Conservation (phyloP, 257 asterid genomes). For the Phtheirospermum japonicum region DNA sequence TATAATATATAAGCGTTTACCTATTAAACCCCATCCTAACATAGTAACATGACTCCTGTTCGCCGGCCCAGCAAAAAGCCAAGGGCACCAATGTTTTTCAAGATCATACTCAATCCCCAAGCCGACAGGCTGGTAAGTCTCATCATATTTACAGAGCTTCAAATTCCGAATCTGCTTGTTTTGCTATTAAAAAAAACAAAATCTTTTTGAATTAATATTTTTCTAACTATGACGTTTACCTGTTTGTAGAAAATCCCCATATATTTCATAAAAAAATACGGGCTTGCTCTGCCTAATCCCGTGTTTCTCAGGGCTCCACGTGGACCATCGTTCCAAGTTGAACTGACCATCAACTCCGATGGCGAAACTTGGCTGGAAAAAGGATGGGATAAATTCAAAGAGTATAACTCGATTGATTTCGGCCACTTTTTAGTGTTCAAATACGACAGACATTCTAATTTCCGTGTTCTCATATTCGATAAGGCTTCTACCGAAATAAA, state of each 20-base stretch:
- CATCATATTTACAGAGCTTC: background rate
- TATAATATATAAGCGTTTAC: too few relatives aligned
- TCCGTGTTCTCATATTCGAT: background rate
- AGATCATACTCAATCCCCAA: background rate
- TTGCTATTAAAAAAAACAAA: too few relatives aligned
- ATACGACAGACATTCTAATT: background rate
- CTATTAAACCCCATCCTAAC: too few relatives aligned
- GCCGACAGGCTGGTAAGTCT: background rate
- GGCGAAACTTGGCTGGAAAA: constrained; percentile 1
- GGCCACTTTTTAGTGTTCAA: background rate
- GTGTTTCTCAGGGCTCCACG: background rate
- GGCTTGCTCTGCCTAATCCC: background rate
- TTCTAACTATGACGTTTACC: background rate
- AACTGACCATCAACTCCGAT: background rate
- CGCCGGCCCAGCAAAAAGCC: too few relatives aligned
- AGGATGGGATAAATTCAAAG: background rate
- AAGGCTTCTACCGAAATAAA: background rate
- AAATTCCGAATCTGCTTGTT: background rate
- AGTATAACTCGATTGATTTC: background rate
- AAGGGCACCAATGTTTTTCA: background rate
- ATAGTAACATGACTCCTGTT: too few relatives aligned
- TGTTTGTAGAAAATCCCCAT: background rate
- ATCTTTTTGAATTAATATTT: background rate
- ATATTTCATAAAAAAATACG: background rate
- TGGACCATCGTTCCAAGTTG: background rate